Evolutionary conservation across 1,284 basidiomycete species (phyloP).

Genomic region (Cutaneotrichosporon mucoides): DNA sequence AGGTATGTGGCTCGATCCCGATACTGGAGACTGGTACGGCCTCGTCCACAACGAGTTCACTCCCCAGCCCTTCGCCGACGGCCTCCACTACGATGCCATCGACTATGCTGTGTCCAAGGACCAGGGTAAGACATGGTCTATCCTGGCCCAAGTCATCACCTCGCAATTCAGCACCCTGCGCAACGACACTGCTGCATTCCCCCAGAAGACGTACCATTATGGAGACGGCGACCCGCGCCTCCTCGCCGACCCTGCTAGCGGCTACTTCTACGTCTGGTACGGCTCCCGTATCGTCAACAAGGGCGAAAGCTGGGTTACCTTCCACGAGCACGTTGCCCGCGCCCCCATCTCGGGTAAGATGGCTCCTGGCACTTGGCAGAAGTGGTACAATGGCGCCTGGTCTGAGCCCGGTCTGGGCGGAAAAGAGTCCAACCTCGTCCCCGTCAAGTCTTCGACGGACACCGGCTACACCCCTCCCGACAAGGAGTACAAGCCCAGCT

Average conservation of each 20-base stretch:
- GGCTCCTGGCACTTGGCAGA: slow-evolving; percentile 7
- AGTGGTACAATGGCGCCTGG: slow-evolving; percentile 15
- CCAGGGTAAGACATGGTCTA: slow-evolving; percentile 14
- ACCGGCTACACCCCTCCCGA: slow-evolving; percentile 7
- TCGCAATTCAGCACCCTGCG: slow-evolving; percentile 7
- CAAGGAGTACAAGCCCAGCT: slow-evolving; percentile 9
- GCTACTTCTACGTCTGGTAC: slow-evolving; percentile 18
- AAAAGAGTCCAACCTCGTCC: slow-evolving; percentile 9
- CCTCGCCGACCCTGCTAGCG: neutral
- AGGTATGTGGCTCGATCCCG: slow-evolving; percentile 16
- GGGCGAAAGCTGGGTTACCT: slow-evolving; percentile 6
- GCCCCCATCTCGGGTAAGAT: slow-evolving; percentile 11
- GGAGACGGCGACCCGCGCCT: slow-evolving; percentile 19
- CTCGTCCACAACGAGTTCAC: slow-evolving; percentile 21
- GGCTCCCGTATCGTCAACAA: slow-evolving; percentile 15
- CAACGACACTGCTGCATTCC: slow-evolving; percentile 5
- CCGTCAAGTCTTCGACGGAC: neutral
- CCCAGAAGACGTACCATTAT: slow-evolving; percentile 10
- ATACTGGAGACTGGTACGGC: slow-evolving; percentile 15
- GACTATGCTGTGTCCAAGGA: slow-evolving; percentile 11
- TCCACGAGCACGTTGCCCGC: slow-evolving; percentile 13
- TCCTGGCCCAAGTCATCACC: slow-evolving; percentile 12
- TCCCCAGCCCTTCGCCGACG: slow-evolving; percentile 9
- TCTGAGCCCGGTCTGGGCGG: slow-evolving; percentile 11
- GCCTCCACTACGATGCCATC: slow-evolving; percentile 17